These are phyloP conservation scores for Rhypophila decipiens DNA, from an alignment of 495 filamentous ascomycete species.

Conservation along the genomic window DNA sequence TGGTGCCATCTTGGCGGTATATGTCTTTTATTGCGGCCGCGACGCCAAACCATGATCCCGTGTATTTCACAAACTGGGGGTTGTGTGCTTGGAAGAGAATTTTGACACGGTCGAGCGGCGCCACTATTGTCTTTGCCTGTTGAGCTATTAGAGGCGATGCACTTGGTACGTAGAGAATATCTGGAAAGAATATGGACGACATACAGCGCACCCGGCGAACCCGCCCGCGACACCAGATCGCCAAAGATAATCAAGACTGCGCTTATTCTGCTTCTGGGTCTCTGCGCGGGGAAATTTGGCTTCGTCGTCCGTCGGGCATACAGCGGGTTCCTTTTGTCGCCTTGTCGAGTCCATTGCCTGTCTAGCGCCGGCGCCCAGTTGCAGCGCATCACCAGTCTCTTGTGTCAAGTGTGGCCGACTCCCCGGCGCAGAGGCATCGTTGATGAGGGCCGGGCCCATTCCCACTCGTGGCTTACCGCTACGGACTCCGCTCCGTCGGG, in stretches of 20 bases:
- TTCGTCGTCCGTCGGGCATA: slow-evolving; percentile 33
- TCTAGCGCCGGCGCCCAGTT: background rate
- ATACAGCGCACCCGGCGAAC: slow-evolving; percentile 77
- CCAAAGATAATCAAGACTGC: slow-evolving; percentile 74
- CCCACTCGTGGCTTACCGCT: slow-evolving; percentile 19
- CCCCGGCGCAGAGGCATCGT: slow-evolving; percentile 40
- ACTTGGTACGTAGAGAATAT: background rate
- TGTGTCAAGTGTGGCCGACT: slow-evolving; percentile 31
- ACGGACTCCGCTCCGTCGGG: slow-evolving; percentile 14
- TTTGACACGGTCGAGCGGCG: slow-evolving; percentile 94
- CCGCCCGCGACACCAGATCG: slow-evolving; percentile 81
- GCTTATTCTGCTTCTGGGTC: slow-evolving; percentile 44
- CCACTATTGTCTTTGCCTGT: slow-evolving; percentile 92
- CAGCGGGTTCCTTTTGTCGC: slow-evolving; percentile 14
- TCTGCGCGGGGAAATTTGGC: slow-evolving; percentile 29
- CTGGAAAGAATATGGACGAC: slow-evolving; percentile 17
- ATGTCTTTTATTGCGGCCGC: slow-evolving; percentile 75
- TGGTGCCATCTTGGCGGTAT: slow-evolving; percentile 61
- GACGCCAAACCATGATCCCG: slow-evolving; percentile 78
- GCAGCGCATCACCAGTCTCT: slow-evolving; percentile 22
- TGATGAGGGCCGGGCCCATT: slow-evolving; percentile 44
- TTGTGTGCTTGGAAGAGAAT: slow-evolving; percentile 97
- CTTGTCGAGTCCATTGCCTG: slow-evolving; percentile 10
- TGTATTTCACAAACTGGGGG: slow-evolving; percentile 88
- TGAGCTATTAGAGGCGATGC: background rate